Evolutionary conservation across 2,329 filamentous ascomycete genomes (phyloP), one percentile per base, ranked within the genome.

Genomic region (Aspergillus uvarum): DNA sequence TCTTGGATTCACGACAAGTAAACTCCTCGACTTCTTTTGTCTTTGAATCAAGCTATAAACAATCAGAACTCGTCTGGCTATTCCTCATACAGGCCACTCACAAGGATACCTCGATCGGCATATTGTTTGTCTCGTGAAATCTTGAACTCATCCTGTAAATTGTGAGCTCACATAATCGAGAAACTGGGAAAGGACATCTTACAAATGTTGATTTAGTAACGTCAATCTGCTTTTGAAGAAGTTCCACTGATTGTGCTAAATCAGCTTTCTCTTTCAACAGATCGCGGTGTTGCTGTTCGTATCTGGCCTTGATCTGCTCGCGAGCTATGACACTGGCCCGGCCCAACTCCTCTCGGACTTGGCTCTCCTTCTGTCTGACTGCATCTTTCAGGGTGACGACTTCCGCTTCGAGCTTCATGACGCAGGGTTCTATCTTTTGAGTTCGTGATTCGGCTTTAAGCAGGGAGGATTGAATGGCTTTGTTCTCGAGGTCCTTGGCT

Each of bases 271-370:
- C 70, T 10, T 63, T 64, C 44, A 66, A 57, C 3, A 74, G 50
- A 19, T 58, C 62, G 56, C 72, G 66, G 8, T 71, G 44, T 47
- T 70, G 64, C 56, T 70, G 69, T 38, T 76, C 72, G n/a, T 70
- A 73, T 32, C 57, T 66, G 12, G 65, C 68, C 50, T 60, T 69
- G 48, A 65, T 65, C 48, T 72, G 65, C 16, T 73, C 70, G 47
- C 67, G 70, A 6, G 66, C 59, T n/a, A 64, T 56, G 16, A 67
- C 52, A 54, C 69, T 69, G 47, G 74, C 75, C 63, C 72, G 66
- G 21, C 65, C 67, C 58, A 74, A 31, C 60, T 76, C 72, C 38
- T 73, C 67, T 21, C 70, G 68, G 12, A 74, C 56, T n/a, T 59
- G 70, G 16, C 59, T 58, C 49, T 75, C 72, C 8, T 64, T 63